Evolutionary conservation across 768 basidiomycete species (phyloP), one percentile per base, ranked within the genome.

Genomic region (Naematelia aurantialba): DNA sequence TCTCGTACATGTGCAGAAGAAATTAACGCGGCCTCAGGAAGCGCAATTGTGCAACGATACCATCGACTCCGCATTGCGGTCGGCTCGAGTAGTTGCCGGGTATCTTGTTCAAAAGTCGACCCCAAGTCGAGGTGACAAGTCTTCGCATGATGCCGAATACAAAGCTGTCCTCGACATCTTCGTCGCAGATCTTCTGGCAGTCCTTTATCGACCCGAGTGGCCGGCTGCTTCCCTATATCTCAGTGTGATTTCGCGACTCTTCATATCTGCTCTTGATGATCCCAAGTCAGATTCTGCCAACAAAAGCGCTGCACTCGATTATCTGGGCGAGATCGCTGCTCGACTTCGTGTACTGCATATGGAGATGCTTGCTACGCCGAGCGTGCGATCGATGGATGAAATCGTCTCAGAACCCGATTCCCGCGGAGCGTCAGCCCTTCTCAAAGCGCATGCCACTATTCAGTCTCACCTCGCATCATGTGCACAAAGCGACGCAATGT

Each of bases 121-220:
- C 59, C 87, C 92, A 1, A 90, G 89, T 22, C 75, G 72, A 63
- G 69, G 85, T 4, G 89, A 88, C 13, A 94, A 94, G 75, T 90
- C 88, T 65, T 87, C 91, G 0, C 91, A 90, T 65, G 96, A 99
- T 71, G 86, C 89, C 4, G 94, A 98, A 72, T 97, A 97, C 74
- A 85, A 91, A 50, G 81, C 86, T 0, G 91, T 98, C 39, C 88
- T 98, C 59, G 94, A 98, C 70, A 89, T 89, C 67, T 80, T 98
- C 11, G 85, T 98, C 44, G 85, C 85, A 1, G 96, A 99, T 71
- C 80, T 96, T 22, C 81, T 98, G 22, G 83, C 83, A 8, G 91
- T 96, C 19, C 80, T 97, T 4, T 92, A 88, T 73, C 89, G 89
- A 85, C 93, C 96, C 0, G 96, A 99, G 77, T 99, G 94, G 92